phyloP scores from a whole-genome alignment of 2,329 filamentous ascomycete species.

The Lasiodiplodia citricola region DNA sequence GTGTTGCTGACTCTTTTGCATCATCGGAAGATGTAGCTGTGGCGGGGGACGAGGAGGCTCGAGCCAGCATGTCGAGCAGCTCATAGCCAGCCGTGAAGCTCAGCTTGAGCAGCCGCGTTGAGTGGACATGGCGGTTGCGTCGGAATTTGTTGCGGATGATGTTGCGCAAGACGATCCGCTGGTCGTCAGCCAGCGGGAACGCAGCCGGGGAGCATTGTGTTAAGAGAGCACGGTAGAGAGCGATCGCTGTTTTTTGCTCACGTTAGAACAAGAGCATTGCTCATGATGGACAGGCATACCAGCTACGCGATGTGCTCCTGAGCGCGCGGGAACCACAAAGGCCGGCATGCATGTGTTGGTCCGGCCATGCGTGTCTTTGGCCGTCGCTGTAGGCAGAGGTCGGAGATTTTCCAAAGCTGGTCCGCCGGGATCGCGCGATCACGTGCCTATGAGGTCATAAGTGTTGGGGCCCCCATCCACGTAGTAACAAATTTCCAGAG shows the following conservation, averaged over 20 bases:
- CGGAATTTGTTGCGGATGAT: constrained; percentile 68
- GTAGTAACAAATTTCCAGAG: neutral
- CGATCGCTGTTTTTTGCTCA: constrained; percentile 58
- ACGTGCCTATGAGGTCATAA: constrained; percentile 24
- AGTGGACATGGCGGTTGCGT: constrained; percentile 63
- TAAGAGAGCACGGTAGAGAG: constrained; percentile 74
- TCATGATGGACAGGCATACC: constrained; percentile 39
- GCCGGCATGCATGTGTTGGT: constrained; percentile 50
- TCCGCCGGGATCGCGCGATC: neutral
- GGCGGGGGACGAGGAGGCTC: neutral
- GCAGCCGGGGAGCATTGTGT: constrained; percentile 60
- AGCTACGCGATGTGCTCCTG: constrained; percentile 58
- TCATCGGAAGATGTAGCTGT: constrained; percentile 33
- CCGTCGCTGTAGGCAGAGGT: neutral
- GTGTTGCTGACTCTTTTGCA: constrained; percentile 37
- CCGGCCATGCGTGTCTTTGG: constrained; percentile 3
- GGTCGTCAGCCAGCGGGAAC: constrained; percentile 53
- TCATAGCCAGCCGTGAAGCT: constrained; percentile 67
- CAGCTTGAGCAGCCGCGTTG: constrained; percentile 64
- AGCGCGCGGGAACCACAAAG: constrained; percentile 52
- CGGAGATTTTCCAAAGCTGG: constrained; percentile 17
- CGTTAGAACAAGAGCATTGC: constrained; percentile 1
- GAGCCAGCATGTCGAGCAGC: neutral
- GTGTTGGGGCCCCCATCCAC: neutral
- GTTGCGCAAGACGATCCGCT: constrained; percentile 59